Conservation (phyloP, 140 eudicot genomes). For the Flaveria floridana region DNA sequence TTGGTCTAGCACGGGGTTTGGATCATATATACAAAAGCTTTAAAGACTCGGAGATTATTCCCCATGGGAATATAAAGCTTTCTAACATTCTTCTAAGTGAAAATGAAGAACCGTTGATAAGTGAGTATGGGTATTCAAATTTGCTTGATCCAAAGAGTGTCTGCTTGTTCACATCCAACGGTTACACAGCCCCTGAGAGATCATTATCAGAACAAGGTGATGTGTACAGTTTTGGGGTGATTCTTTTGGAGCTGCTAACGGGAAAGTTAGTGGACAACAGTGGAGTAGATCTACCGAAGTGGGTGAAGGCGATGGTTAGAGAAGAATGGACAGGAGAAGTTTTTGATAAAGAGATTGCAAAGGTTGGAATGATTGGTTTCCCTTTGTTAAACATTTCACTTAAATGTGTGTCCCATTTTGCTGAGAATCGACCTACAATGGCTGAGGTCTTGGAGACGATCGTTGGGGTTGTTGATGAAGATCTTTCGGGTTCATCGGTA, state of each 20-base stretch:
- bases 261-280: conserved; percentile 64
- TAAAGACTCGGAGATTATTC: conserved; percentile 37
- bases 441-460: conserved; percentile 63
- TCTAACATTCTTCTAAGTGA: conserved; percentile 59
- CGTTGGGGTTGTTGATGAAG: conserved; percentile 50
- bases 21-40: conserved; percentile 43
- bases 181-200: conserved; percentile 66
- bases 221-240: conserved; percentile 68
- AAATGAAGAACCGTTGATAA: conserved; percentile 46
- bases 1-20: conserved; percentile 65
- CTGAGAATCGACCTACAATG: conserved; percentile 56
- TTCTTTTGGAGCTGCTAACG: conserved; percentile 57
- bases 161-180: conserved; percentile 32
- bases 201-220: conserved; percentile 47
- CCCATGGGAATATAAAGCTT: conserved; percentile 70
- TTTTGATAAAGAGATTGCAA: conserved; percentile 60
- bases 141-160: conserved; percentile 45
- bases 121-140: conserved; percentile 60
- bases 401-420: conserved; percentile 54
- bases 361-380: conserved; percentile 51
- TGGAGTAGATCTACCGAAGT: conserved; percentile 63
- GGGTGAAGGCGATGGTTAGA: conserved; percentile 77
- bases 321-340: conserved; percentile 91
- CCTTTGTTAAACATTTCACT: conserved; percentile 54
- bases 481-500: conserved; percentile 30